phyloP scores from a whole-genome alignment of 2,329 filamentous ascomycete genomes.

The Pseudogymnoascus sp. region DNA sequence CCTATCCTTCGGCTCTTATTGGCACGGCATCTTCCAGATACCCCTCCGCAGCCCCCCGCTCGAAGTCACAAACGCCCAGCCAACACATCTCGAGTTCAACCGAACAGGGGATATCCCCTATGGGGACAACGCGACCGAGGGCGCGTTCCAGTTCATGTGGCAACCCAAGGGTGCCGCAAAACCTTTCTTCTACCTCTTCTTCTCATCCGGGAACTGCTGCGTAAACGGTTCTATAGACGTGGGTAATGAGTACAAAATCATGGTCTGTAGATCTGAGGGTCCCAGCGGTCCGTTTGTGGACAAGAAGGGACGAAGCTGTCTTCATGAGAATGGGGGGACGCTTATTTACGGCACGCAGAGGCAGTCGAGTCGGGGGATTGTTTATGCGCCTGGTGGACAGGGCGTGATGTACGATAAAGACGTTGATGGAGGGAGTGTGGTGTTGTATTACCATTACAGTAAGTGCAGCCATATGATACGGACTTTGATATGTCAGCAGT shows the following conservation, averaged over 20 bases:
- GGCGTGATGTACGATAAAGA: background rate
- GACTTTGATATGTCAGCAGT: background rate
- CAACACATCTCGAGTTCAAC: slow-evolving; percentile 46
- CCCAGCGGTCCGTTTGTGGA: slow-evolving; percentile 41
- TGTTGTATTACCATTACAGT: background rate
- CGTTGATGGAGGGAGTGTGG: background rate
- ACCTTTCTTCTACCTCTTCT: slow-evolving; percentile 56
- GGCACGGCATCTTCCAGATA: slow-evolving; percentile 55
- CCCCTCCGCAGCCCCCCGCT: slow-evolving; percentile 34
- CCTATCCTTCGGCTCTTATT: slow-evolving; percentile 62
- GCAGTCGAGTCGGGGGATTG: slow-evolving; percentile 46
- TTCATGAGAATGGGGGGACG: slow-evolving; percentile 34
- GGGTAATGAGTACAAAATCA: slow-evolving; percentile 58
- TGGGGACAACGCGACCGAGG: slow-evolving; percentile 42
- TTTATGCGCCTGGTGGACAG: slow-evolving; percentile 55
- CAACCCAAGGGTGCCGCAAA: background rate
- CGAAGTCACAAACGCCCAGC: slow-evolving; percentile 21
- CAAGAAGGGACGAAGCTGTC: background rate
- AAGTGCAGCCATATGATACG: background rate
- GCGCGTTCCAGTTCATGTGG: slow-evolving; percentile 41
- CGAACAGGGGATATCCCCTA: slow-evolving; percentile 41
- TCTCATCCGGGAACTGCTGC: slow-evolving; percentile 53
- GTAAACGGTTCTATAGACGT: slow-evolving; percentile 39
- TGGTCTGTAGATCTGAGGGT: slow-evolving; percentile 50
- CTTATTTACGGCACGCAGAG: slow-evolving; percentile 40